Conservation (phyloP, 106 monocot species). For the Amphibolis antarctica region DNA sequence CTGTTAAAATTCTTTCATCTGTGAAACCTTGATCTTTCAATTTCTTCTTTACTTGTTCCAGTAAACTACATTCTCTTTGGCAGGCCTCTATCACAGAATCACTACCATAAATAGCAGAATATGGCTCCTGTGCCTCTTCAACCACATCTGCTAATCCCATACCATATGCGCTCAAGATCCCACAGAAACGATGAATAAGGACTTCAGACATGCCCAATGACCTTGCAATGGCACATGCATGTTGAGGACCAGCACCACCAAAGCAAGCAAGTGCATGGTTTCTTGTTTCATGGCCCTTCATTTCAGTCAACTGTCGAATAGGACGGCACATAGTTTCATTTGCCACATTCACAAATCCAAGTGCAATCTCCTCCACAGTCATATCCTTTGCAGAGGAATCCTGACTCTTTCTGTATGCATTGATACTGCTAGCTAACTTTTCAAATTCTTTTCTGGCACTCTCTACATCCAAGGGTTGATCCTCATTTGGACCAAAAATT, state of each 20-base stretch:
- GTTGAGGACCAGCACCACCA: conserved; percentile 96
- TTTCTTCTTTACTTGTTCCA: conserved; percentile 46
- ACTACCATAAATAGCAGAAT: conserved; percentile 40
- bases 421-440: conserved; percentile 46
- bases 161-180: conserved; percentile 95
- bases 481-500: conserved; percentile 87
- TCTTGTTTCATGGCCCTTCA: conserved; percentile 94
- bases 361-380: conserved; percentile 80
- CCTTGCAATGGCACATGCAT: conserved; percentile 85
- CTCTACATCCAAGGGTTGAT: conserved; percentile 73
- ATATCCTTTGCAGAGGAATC: conserved; percentile 53
- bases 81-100: conserved; percentile 44
- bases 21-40: conserved; percentile 66
- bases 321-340: conserved; percentile 98
- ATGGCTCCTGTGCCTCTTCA: conserved; percentile 87
- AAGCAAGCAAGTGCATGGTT: conserved; percentile 94
- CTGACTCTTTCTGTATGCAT: conserved; percentile 53
- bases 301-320: conserved; percentile 87
- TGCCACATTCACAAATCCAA: conserved; percentile 88
- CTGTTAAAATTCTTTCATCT: conserved; percentile 53
- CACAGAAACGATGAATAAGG: conserved; percentile 78
- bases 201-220: conserved; percentile 87
- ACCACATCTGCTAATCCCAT: conserved; percentile 97
- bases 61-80: conserved; percentile 43
- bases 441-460: conserved; percentile 62